Evolutionary conservation across 2,329 filamentous ascomycete genomes (phyloP).

Genomic region (Colletotrichum musae): DNA sequence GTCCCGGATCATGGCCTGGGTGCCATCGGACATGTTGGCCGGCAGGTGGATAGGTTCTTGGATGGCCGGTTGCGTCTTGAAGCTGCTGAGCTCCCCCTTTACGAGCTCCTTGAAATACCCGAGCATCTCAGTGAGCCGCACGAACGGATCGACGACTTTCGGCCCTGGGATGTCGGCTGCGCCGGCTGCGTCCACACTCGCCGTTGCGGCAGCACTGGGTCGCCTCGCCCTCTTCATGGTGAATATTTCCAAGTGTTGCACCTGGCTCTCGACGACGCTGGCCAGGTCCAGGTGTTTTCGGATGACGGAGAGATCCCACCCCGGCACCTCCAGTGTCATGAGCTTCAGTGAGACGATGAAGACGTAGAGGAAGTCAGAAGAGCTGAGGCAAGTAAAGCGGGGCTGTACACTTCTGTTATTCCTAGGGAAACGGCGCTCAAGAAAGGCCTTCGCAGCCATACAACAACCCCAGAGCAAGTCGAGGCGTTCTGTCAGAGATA

Average conservation of each 20-base stretch:
- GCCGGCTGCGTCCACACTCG: not conserved
- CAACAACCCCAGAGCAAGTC: conserved; percentile 63
- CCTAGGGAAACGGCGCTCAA: conserved; percentile 52
- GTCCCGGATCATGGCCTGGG: conserved; percentile 46
- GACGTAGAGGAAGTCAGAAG: conserved; percentile 63
- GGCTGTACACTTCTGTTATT: conserved; percentile 49
- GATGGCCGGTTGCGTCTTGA: conserved; percentile 18
- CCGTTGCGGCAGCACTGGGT: conserved; percentile 11
- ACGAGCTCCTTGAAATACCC: conserved; percentile 40
- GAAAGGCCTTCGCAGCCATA: conserved; percentile 56
- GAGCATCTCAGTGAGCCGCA: conserved; percentile 42
- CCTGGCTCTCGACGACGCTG: conserved; percentile 48
- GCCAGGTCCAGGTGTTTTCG: conserved; percentile 54
- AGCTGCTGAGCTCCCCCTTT: conserved; percentile 34
- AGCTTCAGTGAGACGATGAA: conserved; percentile 63
- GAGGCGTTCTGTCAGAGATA: conserved; percentile 57
- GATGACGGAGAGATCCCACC: conserved; percentile 60
- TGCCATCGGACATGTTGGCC: conserved; percentile 42
- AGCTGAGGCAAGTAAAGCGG: conserved; percentile 58
- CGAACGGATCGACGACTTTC: conserved; percentile 38
- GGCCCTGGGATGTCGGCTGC: conserved; percentile 20
- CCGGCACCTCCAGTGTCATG: conserved; percentile 60
- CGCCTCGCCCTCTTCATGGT: conserved; percentile 44
- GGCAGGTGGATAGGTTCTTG: conserved; percentile 31
- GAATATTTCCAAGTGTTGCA: conserved; percentile 48